Evolutionary conservation across 305 asterid genomes (phyloP).

Genomic region (Ilex paraguariensis): DNA sequence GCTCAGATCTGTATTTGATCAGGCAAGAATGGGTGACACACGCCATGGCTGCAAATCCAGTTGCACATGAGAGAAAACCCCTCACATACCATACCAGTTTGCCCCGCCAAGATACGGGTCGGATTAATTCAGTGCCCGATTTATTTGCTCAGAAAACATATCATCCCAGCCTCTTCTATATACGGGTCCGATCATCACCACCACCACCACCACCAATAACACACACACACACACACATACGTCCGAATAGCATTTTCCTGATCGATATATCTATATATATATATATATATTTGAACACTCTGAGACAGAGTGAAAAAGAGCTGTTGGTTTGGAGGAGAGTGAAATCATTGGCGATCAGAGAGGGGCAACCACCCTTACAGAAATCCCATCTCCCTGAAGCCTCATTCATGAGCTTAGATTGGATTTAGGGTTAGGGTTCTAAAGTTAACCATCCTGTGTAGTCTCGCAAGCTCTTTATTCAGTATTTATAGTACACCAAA

Average conservation of each 20-base stretch:
- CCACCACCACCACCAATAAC: not conserved
- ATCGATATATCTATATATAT: too few relatives aligned
- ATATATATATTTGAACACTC: too few relatives aligned
- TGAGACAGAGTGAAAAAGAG: not conserved
- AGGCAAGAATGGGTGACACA: not conserved
- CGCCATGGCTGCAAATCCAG: not conserved
- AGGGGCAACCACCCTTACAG: not conserved
- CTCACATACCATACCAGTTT: not conserved
- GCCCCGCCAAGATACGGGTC: conserved; percentile 1
- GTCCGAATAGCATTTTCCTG: too few relatives aligned
- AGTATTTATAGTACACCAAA: too few relatives aligned
- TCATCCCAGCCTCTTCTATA: not conserved
- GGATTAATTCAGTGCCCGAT: not conserved
- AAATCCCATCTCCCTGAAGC: not conserved
- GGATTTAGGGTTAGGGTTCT: too few relatives aligned
- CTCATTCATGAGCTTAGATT: not conserved
- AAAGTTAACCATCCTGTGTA: too few relatives aligned
- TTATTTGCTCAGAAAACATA: not conserved
- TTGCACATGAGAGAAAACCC: not conserved
- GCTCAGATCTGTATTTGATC: not conserved
- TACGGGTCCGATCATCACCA: not conserved
- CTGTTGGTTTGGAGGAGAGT: not conserved
- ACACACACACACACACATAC: not conserved
- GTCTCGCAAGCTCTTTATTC: too few relatives aligned
- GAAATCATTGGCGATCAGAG: not conserved